Evolutionary conservation across 2,329 filamentous ascomycete genomes (phyloP), one percentile per base, ranked within the genome.

Genomic region (Hypoxylon sp.): DNA sequence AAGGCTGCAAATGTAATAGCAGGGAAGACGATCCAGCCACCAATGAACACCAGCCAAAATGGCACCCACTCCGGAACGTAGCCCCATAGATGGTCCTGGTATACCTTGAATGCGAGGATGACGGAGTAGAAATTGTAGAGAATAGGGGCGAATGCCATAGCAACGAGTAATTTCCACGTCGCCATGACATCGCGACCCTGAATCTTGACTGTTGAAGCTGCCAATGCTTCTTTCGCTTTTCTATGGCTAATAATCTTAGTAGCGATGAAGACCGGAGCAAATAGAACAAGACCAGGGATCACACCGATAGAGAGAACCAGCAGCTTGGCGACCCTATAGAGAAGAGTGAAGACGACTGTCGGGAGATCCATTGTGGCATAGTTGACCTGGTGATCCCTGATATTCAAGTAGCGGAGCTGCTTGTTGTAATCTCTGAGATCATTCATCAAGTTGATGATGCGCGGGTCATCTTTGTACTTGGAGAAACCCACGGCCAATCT

Each of bases 381-480:
- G 75, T 94, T 90, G 29, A 99, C 92, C 81, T 98, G 95, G 77
- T 98, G 95, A 76, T 99, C 95, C 63, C 93, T 91, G 65, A 98
- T 88, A 73, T 93, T 93, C 58, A 99, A 86, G 69, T 95, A 91
- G 61, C 91, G 90, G 37, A 98, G 87, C 76, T 94, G 88, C 70
- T 89, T 88, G 81, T 98, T 97, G 84, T 98, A 99, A 54, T 89
- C 87, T 68, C 90, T 88, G 65, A 98, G 92, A 5, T 90, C 87
- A 51, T 89, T 87, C 73, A 91, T 91, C 45, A 97, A 82, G 23
- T 88, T 84, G 43, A 92, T 84, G 71, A 98, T 94, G 48, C 94
- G 89, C 61, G 90, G 90, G 74, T 98, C 94, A 67, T 96, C 90
- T 81, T 97, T 97, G 84, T 95, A 97, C 60, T 91, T 90, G 58